Evolutionary conservation across 2,329 filamentous ascomycete species (phyloP), one percentile per base, ranked within the genome.

Genomic region (Rhexocercosporidium sp.): DNA sequence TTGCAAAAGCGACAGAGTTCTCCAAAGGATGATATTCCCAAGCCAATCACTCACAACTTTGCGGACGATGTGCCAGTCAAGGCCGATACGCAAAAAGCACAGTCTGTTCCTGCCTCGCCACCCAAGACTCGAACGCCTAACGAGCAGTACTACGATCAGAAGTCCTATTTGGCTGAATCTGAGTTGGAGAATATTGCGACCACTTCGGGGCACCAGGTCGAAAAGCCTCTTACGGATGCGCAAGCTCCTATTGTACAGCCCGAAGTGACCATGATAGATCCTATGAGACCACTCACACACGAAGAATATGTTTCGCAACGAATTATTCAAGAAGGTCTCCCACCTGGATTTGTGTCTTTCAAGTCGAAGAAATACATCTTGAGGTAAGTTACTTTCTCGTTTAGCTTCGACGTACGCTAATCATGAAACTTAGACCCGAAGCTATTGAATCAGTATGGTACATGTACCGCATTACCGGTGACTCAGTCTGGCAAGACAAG

Each of bases 371-470:
- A 81, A n/a, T 91, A 91, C 71, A 88, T 90, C 68, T 82, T 91
- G 39, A 82, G 88, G 88, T 89, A 82, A 77, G 83, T 56, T 8
- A n/a, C 44, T 20, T n/a, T n/a, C 25, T 14, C 75, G 9, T 16
- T 1, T 70, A 16, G 16, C 12, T 57, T 14, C 74, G 34, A 22
- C 6, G 20, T 34, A 56, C 62, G 34, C 51, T 75, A 66, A 74
- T 71, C 20, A 57, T 34, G 3, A 9, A 14, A 22, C 16, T 16
- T 39, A 74, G 72, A 66, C 73, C 74, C 22, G 93, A 97, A 81
- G 92, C 92, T 0, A 94, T 97, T 73, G 93, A 97, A 75, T 93
- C 90, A 0, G 89, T 96, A 16, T 96, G 93, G 85, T 92, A 94
- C 80, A 90, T 96, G 83, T 96, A 96, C 81, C 92, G 94, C 76